These are phyloP conservation scores for Plantago elongata DNA, from an alignment of 257 asterid species.

Conservation along the genomic window DNA sequence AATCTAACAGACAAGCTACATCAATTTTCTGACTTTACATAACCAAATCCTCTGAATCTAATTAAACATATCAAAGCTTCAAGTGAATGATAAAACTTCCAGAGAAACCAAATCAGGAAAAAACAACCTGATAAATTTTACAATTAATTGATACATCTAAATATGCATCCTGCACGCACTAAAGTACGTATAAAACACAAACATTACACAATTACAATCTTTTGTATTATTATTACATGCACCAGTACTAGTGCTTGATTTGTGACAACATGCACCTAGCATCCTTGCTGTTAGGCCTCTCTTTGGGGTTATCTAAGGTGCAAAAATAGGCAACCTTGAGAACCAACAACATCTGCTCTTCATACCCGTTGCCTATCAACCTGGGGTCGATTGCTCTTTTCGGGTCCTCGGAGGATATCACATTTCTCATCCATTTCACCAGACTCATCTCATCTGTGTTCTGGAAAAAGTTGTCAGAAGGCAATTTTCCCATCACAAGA, in stretches of 20 bases:
- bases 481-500: constrained; percentile 65
- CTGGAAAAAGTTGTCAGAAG: constrained; percentile 75
- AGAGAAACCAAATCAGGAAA: neutral
- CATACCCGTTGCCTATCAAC: constrained; percentile 57
- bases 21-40: no score
- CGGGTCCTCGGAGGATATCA: constrained; percentile 72
- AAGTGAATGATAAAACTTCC: neutral
- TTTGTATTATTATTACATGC: constrained; percentile 2
- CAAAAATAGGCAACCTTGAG: constrained; percentile 88
- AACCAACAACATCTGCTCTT: constrained; percentile 82
- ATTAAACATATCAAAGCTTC: neutral
- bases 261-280: constrained; percentile 70
- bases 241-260: constrained; percentile 39
- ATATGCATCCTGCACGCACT: neutral
- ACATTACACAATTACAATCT: constrained; percentile 2
- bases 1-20: no score
- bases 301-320: constrained; percentile 69
- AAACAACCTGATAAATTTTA: neutral
- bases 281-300: constrained; percentile 79
- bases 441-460: constrained; percentile 56
- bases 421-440: constrained; percentile 87
- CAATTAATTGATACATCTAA: constrained; percentile 10
- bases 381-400: constrained; percentile 55
- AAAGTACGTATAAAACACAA: neutral
- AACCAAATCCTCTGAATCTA: no score